Conservation (phyloP, 495 filamentous ascomycete species). For the Annulohypoxylon maeteangense region DNA sequence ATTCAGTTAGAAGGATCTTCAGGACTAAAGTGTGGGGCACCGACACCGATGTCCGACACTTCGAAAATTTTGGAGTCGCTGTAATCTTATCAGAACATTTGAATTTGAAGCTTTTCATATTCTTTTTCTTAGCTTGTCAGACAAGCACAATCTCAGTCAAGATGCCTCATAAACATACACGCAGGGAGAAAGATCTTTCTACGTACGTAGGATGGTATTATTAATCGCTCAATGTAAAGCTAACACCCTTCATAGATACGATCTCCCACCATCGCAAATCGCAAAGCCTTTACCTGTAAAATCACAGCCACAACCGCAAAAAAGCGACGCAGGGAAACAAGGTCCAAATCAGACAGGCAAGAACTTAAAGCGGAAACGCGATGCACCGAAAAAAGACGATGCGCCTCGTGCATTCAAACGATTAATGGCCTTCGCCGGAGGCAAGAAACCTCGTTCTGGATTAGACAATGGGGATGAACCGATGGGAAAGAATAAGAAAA, state of each 20-base stretch:
- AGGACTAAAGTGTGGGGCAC: constrained; percentile 13
- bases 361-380: constrained; percentile 62
- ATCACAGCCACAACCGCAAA: constrained; percentile 36
- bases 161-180: constrained; percentile 91
- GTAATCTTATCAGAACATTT: constrained; percentile 1
- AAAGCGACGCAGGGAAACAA: constrained; percentile 44
- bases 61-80: constrained; percentile 11
- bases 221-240: constrained; percentile 35
- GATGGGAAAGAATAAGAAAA: constrained; percentile 62
- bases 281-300: constrained; percentile 75
- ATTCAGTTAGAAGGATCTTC: not conserved
- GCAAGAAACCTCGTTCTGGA: constrained; percentile 67
- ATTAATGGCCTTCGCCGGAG: constrained; percentile 75
- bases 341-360: constrained; percentile 42
- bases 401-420: constrained; percentile 86
- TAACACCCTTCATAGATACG: constrained; percentile 61
- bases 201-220: constrained; percentile 44
- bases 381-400: constrained; percentile 70
- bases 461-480: constrained; percentile 72
- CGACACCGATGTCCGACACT: not conserved
- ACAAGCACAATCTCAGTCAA: constrained; percentile 6
- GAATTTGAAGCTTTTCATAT: not conserved
- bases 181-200: constrained; percentile 62
- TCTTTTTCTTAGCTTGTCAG: not conserved
- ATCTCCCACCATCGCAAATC: constrained; percentile 78